phyloP scores from a whole-genome alignment of 768 basidiomycete species.

The Boletellus ananas region DNA sequence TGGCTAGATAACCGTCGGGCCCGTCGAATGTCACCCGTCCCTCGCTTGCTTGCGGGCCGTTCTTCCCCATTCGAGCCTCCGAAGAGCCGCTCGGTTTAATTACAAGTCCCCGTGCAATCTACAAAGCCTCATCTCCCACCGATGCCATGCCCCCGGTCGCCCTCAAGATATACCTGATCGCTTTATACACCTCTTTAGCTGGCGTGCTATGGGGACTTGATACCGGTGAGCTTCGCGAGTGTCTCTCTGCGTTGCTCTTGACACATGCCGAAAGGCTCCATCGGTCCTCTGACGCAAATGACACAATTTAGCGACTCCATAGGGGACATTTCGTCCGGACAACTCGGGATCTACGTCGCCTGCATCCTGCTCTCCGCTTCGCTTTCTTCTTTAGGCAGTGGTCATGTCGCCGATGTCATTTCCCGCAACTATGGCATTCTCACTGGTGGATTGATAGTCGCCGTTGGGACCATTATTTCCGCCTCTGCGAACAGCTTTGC shows the following conservation, averaged over 20 bases:
- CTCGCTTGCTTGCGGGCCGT: neutral
- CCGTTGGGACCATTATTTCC: slow-evolving; percentile 39
- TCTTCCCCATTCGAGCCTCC: neutral
- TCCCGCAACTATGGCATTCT: slow-evolving; percentile 45
- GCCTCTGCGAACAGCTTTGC: slow-evolving; percentile 34
- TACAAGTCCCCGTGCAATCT: too few relatives aligned
- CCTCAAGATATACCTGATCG: slow-evolving; percentile 25
- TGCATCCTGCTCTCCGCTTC: slow-evolving; percentile 42
- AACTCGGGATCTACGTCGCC: slow-evolving; percentile 44
- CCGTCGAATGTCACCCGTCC: too few relatives aligned
- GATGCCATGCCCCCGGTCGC: slow-evolving; percentile 12
- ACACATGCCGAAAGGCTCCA: slow-evolving; percentile 22
- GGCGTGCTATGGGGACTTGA: slow-evolving; percentile 33
- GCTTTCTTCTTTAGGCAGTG: slow-evolving; percentile 37
- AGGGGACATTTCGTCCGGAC: slow-evolving; percentile 32
- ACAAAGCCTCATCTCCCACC: neutral
- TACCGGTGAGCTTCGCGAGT: slow-evolving; percentile 17
- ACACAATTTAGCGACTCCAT: slow-evolving; percentile 39
- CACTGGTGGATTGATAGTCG: slow-evolving; percentile 39
- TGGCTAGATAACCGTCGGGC: too few relatives aligned
- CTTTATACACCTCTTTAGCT: slow-evolving; percentile 23
- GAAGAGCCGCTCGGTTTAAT: neutral
- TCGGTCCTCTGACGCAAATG: slow-evolving; percentile 49
- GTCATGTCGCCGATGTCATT: slow-evolving; percentile 42
- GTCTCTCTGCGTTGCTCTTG: neutral